These are phyloP conservation scores for Geum urbanum DNA, from an alignment of 306 rosid species.

Conservation along the genomic window DNA sequence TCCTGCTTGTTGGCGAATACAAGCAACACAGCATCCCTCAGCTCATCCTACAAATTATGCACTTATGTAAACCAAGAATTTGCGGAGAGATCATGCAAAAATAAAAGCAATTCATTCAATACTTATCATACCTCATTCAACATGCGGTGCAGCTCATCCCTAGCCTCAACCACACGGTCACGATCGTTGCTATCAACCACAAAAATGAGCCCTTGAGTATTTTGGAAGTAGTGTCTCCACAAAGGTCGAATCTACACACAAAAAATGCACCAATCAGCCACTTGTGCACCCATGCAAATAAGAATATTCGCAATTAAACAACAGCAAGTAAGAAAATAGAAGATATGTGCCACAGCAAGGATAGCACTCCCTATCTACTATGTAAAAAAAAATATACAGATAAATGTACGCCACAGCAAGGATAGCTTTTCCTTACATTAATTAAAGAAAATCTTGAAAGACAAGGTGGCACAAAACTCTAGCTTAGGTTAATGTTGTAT, in stretches of 20 bases:
- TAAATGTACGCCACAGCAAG: slow-evolving; percentile 6
- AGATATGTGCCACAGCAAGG: slow-evolving; percentile 33
- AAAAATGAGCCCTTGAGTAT: slow-evolving; percentile 55
- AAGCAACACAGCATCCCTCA: slow-evolving; percentile 51
- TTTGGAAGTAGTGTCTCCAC: slow-evolving; percentile 62
- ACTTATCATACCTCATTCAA: slow-evolving; percentile 49
- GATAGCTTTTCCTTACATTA: slow-evolving; percentile 18
- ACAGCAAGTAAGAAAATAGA: neutral
- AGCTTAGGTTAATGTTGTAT: slow-evolving; percentile 37
- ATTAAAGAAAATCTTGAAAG: slow-evolving; percentile 27
- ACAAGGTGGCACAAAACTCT: slow-evolving; percentile 31
- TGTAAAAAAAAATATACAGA: neutral
- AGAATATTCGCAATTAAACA: neutral
- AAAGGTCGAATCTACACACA: slow-evolving; percentile 40
- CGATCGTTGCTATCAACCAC: slow-evolving; percentile 63
- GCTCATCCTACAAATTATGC: slow-evolving; percentile 37
- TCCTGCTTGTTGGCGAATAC: slow-evolving; percentile 63
- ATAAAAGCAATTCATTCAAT: neutral
- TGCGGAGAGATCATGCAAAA: neutral
- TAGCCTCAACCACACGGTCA: slow-evolving; percentile 54
- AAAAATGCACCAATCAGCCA: neutral
- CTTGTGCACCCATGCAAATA: neutral
- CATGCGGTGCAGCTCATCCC: slow-evolving; percentile 51
- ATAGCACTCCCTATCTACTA: slow-evolving; percentile 11
- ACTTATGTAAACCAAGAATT: neutral